Evolutionary conservation across 208 protist species (phyloP).

Genomic region (Leptomonas pyrrhocoris): DNA sequence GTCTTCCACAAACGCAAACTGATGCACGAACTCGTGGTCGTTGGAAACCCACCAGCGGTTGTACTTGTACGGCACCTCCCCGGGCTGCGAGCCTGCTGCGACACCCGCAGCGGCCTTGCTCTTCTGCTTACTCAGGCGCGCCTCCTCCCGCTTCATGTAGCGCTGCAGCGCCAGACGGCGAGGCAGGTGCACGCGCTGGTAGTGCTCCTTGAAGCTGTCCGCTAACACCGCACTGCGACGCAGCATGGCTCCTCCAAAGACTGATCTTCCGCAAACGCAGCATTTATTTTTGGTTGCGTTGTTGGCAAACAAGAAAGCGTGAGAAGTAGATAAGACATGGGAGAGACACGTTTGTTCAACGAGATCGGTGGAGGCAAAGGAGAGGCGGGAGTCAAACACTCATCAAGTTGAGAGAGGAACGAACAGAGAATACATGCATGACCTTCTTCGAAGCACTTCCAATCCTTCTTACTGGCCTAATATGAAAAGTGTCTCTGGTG

Average conservation of each 20-base stretch:
- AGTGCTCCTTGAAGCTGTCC: conserved; percentile 91
- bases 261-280: no score
- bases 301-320: no score
- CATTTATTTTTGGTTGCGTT: no score
- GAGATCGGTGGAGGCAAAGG: no score
- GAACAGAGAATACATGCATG: no score
- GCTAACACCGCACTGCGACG: conserved; percentile 43
- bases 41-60: conserved; percentile 91
- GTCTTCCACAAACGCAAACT: conserved; percentile 88
- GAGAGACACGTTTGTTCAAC: no score
- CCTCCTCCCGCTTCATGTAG: conserved; percentile 62
- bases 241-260: conserved; percentile 49
- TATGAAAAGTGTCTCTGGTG: no score
- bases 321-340: no score
- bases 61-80: conserved; percentile 85
- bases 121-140: conserved; percentile 32
- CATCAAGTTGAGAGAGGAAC: no score
- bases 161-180: conserved; percentile 78
- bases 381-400: no score
- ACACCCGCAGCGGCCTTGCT: conserved; percentile 4
- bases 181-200: conserved; percentile 88
- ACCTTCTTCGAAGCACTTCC: no score
- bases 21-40: conserved; percentile 91
- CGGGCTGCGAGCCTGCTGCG: conserved; percentile 7
- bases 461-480: no score